Conservation (phyloP, 2,329 filamentous ascomycete genomes). For the Aspergillus chevalieri region DNA sequence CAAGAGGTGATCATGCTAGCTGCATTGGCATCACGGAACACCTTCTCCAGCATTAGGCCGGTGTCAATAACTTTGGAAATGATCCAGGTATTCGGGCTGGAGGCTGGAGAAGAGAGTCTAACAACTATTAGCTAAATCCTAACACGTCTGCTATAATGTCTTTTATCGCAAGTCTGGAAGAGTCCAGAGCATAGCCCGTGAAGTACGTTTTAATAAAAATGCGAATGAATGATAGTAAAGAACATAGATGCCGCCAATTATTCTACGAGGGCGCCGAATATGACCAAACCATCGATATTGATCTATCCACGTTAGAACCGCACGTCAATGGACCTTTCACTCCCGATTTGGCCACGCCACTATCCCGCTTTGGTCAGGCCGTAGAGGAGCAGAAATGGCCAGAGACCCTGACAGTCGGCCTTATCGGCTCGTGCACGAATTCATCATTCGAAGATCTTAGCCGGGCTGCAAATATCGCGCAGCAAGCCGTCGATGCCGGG, state of each 20-base stretch:
- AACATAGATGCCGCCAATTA: no score
- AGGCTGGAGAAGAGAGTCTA: background rate
- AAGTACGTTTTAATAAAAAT: no score
- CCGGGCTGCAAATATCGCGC: slow-evolving; percentile 82
- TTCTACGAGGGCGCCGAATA: slow-evolving; percentile 78
- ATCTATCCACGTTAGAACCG: slow-evolving; percentile 89
- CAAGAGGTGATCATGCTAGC: no score
- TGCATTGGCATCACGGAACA: no score
- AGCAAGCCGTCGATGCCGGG: slow-evolving; percentile 84
- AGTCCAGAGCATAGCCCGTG: no score
- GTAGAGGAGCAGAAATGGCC: slow-evolving; percentile 96
- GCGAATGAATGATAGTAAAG: no score
- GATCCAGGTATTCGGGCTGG: background rate
- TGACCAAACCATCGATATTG: slow-evolving; percentile 92
- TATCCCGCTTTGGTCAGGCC: slow-evolving; percentile 93
- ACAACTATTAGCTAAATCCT: background rate
- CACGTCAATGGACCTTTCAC: slow-evolving; percentile 99
- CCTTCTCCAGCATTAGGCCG: no score
- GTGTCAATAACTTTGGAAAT: no score
- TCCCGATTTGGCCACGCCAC: slow-evolving; percentile 92
- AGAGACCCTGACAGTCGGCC: slow-evolving; percentile 88
- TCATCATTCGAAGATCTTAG: slow-evolving; percentile 84
- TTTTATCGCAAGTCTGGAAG: no score
- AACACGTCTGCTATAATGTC: no score
- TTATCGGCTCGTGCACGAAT: slow-evolving; percentile 99